Base-by-base conservation (phyloP, 148 eudicot genomes). In the Dysphania ambrosioides region DNA sequence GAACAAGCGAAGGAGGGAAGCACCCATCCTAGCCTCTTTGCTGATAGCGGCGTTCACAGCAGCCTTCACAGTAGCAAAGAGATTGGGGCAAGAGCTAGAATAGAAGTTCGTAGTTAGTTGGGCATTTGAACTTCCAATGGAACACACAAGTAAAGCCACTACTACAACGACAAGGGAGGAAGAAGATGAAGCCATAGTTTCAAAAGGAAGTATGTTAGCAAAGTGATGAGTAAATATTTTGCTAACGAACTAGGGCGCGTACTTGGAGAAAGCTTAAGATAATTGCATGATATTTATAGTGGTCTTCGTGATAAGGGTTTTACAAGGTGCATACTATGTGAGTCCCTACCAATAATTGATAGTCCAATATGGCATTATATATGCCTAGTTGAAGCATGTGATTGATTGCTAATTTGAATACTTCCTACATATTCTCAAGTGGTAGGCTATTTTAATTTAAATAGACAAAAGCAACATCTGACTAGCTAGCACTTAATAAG, bases 1-100 rank as follows among this genome's bases (percentile, higher is more conserved):
- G 79, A 81, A 81, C n/a, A 93, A 32, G 11, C 96, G 96, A 59
- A 93, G 91, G 11, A 93, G 88, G 30, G 97, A 93, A 58, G 97
- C 97, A 5, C 96, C 96, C 90, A 88, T 93, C 0, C 97, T 88
- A 21, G 93, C 82, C 75, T 93, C 96, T 19, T 85, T 85, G 15
- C 53, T 35, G 18, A 93, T 80, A 8, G 97, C 93, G 12, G 88
- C 73, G 24, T 81, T 73, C 56, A 90, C 89, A 0, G 76, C 87
- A 1, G 87, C 77, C 55, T 58, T 72, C 19, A 93, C 85, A 0
- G 88, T 81, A 27, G 77, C 9, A 7, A 74, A 72, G n/a, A 93
- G 88, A 0, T 87, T 79, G 1, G 97, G 97, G 61, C 97, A 92
- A 55, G 97, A 78, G 35, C 68, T 86, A 15, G 90, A 87, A 82